Evolutionary conservation across 352 stramenopile genomes (phyloP).

Genomic region (Pythium vanterpoolii): DNA sequence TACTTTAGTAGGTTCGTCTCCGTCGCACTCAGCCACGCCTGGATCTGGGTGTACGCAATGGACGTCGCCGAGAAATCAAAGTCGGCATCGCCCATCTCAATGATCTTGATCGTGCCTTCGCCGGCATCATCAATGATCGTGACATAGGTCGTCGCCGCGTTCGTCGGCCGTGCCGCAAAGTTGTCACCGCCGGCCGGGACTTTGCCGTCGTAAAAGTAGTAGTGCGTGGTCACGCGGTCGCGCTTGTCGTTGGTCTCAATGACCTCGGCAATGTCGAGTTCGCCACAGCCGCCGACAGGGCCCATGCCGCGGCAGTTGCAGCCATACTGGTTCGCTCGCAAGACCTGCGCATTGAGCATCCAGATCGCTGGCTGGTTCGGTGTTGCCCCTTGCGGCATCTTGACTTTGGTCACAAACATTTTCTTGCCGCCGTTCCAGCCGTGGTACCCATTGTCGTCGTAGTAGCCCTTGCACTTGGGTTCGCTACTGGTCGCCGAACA

Average conservation of each 20-base stretch:
- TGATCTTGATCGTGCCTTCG: conserved; percentile 32
- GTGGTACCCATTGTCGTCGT: conserved; percentile 61
- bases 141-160: conserved; percentile 28
- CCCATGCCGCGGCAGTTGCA: conserved; percentile 71
- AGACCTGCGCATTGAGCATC: conserved; percentile 72
- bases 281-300: conserved; percentile 52
- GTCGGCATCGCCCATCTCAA: conserved; percentile 30
- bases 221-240: conserved; percentile 66
- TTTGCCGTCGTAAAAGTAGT: conserved; percentile 67
- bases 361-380: conserved; percentile 66
- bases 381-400: conserved; percentile 39
- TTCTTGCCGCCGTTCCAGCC: conserved; percentile 74
- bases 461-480: conserved; percentile 64
- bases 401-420: conserved; percentile 74
- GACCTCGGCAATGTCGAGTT: conserved; percentile 70
- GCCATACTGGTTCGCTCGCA: conserved; percentile 64
- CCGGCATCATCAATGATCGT: conserved; percentile 33
- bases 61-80: conserved; percentile 30
- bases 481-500: conserved; percentile 21
- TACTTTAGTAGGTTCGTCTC: conserved; percentile 18
- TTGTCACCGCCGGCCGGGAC: conserved; percentile 35
- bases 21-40: conserved; percentile 16
- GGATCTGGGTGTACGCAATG: conserved; percentile 18
- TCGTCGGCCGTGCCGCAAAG: conserved; percentile 27
- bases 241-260: conserved; percentile 55